These are phyloP conservation scores for Rutidosis leptorrhynchoides DNA, from an alignment of 129 eudicot genomes.

Conservation along the genomic window DNA sequence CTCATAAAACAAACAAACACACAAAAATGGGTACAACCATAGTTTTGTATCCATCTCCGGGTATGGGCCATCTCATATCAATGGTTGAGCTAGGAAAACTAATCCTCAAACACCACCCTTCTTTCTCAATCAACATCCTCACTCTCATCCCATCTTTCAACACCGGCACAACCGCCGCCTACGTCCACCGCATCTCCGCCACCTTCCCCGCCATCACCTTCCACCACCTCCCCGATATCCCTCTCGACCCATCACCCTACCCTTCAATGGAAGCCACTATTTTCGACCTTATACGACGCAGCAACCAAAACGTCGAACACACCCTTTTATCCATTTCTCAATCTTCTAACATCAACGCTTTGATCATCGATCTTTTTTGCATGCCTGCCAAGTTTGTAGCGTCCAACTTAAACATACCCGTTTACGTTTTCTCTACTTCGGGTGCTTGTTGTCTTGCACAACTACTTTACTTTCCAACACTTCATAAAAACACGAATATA, in stretches of 20 bases:
- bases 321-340: conserved; percentile 41
- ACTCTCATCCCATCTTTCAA: conserved; percentile 31
- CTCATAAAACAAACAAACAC: background rate
- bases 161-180: conserved; percentile 40
- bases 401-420: conserved; percentile 8
- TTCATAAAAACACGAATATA: conserved; percentile 14
- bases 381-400: conserved; percentile 20
- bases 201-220: conserved; percentile 48
- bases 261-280: conserved; percentile 37
- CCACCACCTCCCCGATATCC: conserved; percentile 42
- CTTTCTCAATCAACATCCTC: conserved; percentile 38
- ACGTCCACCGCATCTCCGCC: conserved; percentile 36
- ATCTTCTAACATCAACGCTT: conserved; percentile 26
- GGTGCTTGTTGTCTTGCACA: conserved; percentile 26
- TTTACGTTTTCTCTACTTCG: conserved; percentile 27
- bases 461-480: conserved; percentile 22
- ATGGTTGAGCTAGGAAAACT: conserved; percentile 52
- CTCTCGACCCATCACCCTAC: conserved; percentile 30
- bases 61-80: conserved; percentile 44
- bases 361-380: conserved; percentile 30
- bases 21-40: background rate
- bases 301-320: conserved; percentile 34
- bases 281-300: conserved; percentile 40
- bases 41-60: conserved; percentile 41
- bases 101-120: conserved; percentile 30